phyloP scores from a whole-genome alignment of 768 basidiomycete species.

The Trametes villosa region DNA sequence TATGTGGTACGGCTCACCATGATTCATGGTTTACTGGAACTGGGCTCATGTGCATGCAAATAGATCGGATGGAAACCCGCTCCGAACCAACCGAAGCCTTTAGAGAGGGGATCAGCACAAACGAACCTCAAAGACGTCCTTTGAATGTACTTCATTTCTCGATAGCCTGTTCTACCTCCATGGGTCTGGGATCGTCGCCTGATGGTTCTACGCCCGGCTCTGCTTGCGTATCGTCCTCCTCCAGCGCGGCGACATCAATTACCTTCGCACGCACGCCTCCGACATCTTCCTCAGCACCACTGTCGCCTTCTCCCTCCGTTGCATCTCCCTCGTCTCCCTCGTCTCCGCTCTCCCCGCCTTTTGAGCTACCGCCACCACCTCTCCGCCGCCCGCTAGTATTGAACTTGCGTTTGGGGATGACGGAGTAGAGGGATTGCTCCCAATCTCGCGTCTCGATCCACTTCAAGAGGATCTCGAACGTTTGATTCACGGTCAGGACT shows the following conservation, averaged over 20 bases:
- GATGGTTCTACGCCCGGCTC: background rate
- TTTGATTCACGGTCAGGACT: constrained; percentile 96
- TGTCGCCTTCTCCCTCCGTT: constrained; percentile 24
- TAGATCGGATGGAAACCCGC: constrained; percentile 88
- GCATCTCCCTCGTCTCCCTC: constrained; percentile 27
- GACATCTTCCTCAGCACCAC: constrained; percentile 24
- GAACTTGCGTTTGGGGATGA: constrained; percentile 93
- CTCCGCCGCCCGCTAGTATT: constrained; percentile 45
- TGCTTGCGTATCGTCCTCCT: constrained; percentile 3
- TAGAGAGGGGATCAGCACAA: constrained; percentile 64
- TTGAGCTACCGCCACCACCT: constrained; percentile 22
- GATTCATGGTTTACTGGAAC: no score
- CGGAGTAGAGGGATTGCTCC: constrained; percentile 84
- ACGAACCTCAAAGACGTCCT: constrained; percentile 67
- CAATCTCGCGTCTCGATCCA: constrained; percentile 89
- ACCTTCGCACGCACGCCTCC: constrained; percentile 23
- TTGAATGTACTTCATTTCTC: constrained; percentile 26
- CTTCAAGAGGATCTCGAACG: constrained; percentile 86
- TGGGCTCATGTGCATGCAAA: no score
- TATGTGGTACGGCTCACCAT: constrained; percentile 65
- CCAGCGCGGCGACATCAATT: constrained; percentile 16
- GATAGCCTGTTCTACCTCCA: background rate
- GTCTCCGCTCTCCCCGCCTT: constrained; percentile 23
- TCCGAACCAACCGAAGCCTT: constrained; percentile 64
- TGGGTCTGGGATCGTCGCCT: background rate